Evolutionary conservation across 495 filamentous ascomycete genomes (phyloP).

Genomic region (Tuber magnatum): DNA sequence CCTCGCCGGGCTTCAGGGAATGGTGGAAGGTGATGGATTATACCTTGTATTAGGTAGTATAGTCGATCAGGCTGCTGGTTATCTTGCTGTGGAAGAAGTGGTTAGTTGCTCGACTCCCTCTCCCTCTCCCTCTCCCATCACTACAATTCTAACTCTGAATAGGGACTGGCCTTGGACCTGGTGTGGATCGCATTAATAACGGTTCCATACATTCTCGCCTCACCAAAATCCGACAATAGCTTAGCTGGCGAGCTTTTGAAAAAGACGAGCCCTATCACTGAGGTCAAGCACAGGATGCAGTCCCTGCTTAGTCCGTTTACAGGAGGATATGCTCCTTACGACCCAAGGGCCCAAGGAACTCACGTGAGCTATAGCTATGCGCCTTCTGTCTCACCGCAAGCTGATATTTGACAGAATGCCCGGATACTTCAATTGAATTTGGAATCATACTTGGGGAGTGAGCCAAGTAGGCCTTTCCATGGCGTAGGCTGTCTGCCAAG

Average conservation of each 20-base stretch:
- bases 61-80: slow-evolving; percentile 45
- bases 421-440: slow-evolving; percentile 34
- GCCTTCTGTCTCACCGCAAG: background rate
- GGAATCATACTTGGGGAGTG: slow-evolving; percentile 18
- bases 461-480: slow-evolving; percentile 10
- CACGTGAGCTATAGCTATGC: slow-evolving; percentile 24
- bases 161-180: slow-evolving; percentile 69
- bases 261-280: slow-evolving; percentile 58
- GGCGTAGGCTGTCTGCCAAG: slow-evolving; percentile 55
- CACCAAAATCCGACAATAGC: slow-evolving; percentile 56
- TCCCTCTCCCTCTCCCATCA: background rate
- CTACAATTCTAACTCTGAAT: background rate
- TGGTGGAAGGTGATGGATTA: slow-evolving; percentile 77
- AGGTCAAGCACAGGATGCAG: slow-evolving; percentile 59
- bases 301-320: slow-evolving; percentile 76
- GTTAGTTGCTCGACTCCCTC: slow-evolving; percentile 31
- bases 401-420: slow-evolving; percentile 32
- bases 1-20: slow-evolving; percentile 68
- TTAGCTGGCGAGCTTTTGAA: slow-evolving; percentile 72
- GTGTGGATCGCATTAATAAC: slow-evolving; percentile 92
- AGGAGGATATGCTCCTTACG: slow-evolving; percentile 43
- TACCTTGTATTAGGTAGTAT: slow-evolving; percentile 78
- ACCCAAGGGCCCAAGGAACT: slow-evolving; percentile 29
- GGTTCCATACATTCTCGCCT: slow-evolving; percentile 80
- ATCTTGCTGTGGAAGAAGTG: slow-evolving; percentile 15